Evolutionary conservation across 305 asterid genomes (phyloP).

Genomic region (Fraxinus angustifolia): DNA sequence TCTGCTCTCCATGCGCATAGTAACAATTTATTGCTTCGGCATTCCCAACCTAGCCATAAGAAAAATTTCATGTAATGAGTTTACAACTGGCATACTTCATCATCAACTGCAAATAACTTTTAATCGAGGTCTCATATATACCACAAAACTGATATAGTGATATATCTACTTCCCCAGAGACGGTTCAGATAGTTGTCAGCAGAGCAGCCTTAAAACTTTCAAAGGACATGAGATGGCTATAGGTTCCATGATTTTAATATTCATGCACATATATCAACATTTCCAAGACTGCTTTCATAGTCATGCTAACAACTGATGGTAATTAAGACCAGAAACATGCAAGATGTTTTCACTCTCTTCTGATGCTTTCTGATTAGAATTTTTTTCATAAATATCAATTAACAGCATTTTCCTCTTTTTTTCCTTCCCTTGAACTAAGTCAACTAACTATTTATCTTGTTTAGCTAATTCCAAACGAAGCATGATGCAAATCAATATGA

Average conservation of each 20-base stretch:
- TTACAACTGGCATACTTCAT: constrained; percentile 10
- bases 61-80: constrained; percentile 28
- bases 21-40: constrained; percentile 89
- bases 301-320: constrained; percentile 6
- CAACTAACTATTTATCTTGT: background rate
- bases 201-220: constrained; percentile 9
- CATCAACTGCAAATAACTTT: constrained; percentile 7
- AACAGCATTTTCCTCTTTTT: background rate
- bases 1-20: constrained; percentile 91
- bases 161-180: background rate
- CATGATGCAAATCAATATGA: constrained; percentile 13
- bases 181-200: background rate
- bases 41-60: constrained; percentile 73
- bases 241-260: background rate
- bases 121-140: background rate
- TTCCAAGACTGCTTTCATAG: constrained; percentile 2
- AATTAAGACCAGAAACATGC: constrained; percentile 12
- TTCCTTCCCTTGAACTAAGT: background rate
- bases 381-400: background rate
- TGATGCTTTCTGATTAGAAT: background rate
- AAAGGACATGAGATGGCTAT: constrained; percentile 5
- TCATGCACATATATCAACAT: constrained; percentile 1
- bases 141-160: background rate
- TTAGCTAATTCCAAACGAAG: background rate
- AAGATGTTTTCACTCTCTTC: background rate